Evolutionary conservation across 2,329 filamentous ascomycete species (phyloP).

Genomic region (Trichoderma afroharzianum): DNA sequence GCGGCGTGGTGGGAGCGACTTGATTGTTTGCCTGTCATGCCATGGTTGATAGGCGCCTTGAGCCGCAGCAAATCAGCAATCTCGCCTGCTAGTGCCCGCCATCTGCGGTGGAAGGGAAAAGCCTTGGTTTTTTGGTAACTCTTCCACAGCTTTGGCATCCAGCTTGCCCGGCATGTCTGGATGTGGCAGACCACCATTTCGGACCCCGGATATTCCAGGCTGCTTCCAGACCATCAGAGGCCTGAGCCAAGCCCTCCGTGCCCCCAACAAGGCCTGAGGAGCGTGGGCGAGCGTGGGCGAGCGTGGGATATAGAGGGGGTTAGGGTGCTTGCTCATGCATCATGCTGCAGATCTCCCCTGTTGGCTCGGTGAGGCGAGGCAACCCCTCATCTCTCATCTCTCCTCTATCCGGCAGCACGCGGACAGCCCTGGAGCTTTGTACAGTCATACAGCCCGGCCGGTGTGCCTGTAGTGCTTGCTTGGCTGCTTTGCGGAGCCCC

Average conservation of each 20-base stretch:
- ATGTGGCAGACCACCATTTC: constrained; percentile 11
- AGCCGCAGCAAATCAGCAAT: not conserved
- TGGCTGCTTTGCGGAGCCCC: not conserved
- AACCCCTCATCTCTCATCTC: constrained; percentile 4
- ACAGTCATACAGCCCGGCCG: not conserved
- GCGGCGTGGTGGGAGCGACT: not conserved
- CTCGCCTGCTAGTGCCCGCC: not conserved
- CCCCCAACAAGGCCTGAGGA: constrained; percentile 3
- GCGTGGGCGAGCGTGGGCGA: constrained; percentile 12
- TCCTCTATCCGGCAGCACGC: constrained; percentile 5
- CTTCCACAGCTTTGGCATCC: not conserved
- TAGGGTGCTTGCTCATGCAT: constrained; percentile 15
- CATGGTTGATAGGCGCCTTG: not conserved
- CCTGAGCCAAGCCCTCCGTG: constrained; percentile 14
- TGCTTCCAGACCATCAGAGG: constrained; percentile 15
- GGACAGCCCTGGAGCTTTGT: not conserved
- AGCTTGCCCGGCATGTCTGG: not conserved
- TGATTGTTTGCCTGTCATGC: not conserved
- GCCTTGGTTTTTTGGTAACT: not conserved
- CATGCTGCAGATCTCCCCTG: constrained; percentile 18
- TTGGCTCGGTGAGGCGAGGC: constrained; percentile 3
- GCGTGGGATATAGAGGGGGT: constrained; percentile 16
- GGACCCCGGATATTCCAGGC: constrained; percentile 13
- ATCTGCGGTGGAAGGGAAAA: not conserved
- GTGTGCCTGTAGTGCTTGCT: not conserved